These are phyloP conservation scores for Sonneratia caseolaris DNA, from an alignment of 345 rosid genomes.

Conservation along the genomic window DNA sequence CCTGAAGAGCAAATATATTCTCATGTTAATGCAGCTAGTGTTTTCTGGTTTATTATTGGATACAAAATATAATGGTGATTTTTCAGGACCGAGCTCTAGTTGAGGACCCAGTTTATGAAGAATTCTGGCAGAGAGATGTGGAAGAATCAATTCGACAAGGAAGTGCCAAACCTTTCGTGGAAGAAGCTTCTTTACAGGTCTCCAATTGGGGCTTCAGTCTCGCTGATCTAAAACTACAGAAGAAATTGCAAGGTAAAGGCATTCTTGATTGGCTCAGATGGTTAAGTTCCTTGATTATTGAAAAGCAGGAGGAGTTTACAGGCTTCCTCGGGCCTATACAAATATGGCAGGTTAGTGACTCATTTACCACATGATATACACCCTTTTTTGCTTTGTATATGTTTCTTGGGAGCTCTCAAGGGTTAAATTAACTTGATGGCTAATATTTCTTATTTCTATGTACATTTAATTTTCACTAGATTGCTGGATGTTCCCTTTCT, in stretches of 20 bases:
- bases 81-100: slow-evolving; percentile 55
- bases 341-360: slow-evolving; percentile 56
- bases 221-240: slow-evolving; percentile 46
- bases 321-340: slow-evolving; percentile 69
- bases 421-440: too few species aligned
- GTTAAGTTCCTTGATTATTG: slow-evolving; percentile 26
- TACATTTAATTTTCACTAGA: too few species aligned
- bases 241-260: slow-evolving; percentile 36
- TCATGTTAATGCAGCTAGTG: neutral
- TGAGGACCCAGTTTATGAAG: slow-evolving; percentile 61
- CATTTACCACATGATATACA: neutral
- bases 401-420: neutral
- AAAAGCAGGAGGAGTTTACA: slow-evolving; percentile 34
- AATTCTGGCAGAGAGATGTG: slow-evolving; percentile 68
- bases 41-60: neutral
- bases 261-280: slow-evolving; percentile 28
- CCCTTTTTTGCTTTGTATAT: neutral
- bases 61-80: neutral
- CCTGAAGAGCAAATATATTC: neutral
- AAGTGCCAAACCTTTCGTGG: slow-evolving; percentile 47
- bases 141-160: slow-evolving; percentile 64
- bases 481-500: too few species aligned
- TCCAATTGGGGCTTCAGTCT: slow-evolving; percentile 67
- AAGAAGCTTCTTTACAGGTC: slow-evolving; percentile 58
- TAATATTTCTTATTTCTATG: too few species aligned